Conservation (phyloP, 2,329 filamentous ascomycete species). For the Fusarium sp. region DNA sequence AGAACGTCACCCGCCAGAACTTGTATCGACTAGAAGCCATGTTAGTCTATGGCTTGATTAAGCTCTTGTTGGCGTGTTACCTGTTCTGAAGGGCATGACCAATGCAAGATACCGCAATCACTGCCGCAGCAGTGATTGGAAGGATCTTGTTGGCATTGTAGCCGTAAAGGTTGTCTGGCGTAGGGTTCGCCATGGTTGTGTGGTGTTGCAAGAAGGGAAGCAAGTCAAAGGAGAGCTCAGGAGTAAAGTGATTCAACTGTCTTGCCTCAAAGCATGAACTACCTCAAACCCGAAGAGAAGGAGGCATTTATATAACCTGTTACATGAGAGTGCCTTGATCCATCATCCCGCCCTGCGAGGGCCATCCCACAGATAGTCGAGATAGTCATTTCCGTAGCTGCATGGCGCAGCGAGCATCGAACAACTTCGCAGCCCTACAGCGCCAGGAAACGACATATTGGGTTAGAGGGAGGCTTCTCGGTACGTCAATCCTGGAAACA, state of each 20-base stretch:
- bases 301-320: neutral
- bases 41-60: neutral
- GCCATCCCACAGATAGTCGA: neutral
- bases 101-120: conserved; percentile 30
- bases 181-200: conserved; percentile 25
- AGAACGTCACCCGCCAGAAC: conserved; percentile 43
- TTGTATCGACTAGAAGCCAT: conserved; percentile 28
- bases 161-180: conserved; percentile 38
- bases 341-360: neutral
- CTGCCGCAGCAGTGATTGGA: conserved; percentile 31
- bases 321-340: neutral
- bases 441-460: conserved; percentile 28
- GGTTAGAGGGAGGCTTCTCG: conserved; percentile 4
- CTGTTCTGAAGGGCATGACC: conserved; percentile 35
- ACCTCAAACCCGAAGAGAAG: neutral
- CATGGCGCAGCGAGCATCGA: conserved; percentile 20
- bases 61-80: conserved; percentile 1
- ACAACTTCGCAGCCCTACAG: conserved; percentile 27
- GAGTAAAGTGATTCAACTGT: neutral
- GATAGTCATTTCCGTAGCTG: neutral
- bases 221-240: neutral
- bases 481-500: neutral
- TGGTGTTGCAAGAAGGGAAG: neutral
- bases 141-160: conserved; percentile 42
- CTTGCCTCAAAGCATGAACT: neutral